phyloP scores from a whole-genome alignment of 148 eudicot genomes.

The Dianthus caryophyllus region DNA sequence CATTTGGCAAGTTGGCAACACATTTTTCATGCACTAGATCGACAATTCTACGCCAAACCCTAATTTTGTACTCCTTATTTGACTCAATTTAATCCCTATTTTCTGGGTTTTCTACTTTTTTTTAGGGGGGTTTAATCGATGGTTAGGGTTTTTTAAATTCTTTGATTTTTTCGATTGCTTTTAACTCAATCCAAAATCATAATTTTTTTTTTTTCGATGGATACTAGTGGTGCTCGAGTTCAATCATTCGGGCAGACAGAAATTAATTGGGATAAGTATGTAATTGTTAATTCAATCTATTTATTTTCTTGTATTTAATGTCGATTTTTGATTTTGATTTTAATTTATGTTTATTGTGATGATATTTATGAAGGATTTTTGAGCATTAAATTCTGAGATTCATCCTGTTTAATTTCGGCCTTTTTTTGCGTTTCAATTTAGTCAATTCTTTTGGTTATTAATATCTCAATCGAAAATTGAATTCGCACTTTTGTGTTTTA shows the following conservation, averaged over 20 bases:
- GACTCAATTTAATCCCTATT: background rate
- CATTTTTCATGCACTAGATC: background rate
- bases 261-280: conserved; percentile 95
- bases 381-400: background rate
- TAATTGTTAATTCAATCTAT: background rate
- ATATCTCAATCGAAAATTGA: background rate
- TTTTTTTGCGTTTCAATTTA: background rate
- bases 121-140: too few species aligned
- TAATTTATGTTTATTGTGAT: background rate
- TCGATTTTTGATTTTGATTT: background rate
- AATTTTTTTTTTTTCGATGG: conserved; percentile 34
- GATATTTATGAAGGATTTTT: background rate
- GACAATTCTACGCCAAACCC: background rate
- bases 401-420: background rate
- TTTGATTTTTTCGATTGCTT: too few species aligned
- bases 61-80: background rate
- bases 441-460: background rate
- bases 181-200: background rate
- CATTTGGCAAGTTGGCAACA: too few species aligned
- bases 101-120: too few species aligned
- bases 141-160: too few species aligned
- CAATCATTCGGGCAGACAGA: conserved; percentile 68
- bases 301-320: background rate
- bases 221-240: conserved; percentile 38
- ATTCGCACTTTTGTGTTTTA: too few species aligned